phyloP scores from a whole-genome alignment of 23 red algal genomes.

The Gracilaria vermiculophylla region DNA sequence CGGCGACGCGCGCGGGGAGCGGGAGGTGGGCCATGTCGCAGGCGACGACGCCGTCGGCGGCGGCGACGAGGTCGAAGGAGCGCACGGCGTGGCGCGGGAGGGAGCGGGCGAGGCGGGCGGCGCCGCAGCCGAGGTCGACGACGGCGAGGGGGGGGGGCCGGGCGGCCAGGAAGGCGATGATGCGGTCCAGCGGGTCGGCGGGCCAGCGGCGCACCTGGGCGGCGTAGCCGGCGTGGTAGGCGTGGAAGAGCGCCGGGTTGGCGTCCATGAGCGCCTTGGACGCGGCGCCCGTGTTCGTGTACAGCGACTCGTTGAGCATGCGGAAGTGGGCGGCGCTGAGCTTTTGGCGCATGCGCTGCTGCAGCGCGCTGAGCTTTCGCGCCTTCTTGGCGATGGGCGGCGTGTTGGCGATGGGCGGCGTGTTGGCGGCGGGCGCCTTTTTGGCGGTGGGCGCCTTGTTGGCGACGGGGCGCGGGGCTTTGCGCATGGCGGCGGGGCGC shows the following conservation, averaged over 20 bases:
- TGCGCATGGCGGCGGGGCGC: background rate
- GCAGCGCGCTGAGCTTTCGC: slow-evolving; percentile 44
- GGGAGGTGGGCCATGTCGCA: slow-evolving; percentile 86
- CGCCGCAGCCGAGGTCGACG: slow-evolving; percentile 80
- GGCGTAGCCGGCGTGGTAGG: slow-evolving; percentile 90
- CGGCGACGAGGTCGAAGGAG: slow-evolving; percentile 90
- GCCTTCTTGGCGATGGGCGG: background rate
- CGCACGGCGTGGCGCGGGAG: slow-evolving; percentile 39
- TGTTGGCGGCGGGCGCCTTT: no score
- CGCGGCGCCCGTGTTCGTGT: slow-evolving; percentile 53
- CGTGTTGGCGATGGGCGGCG: background rate
- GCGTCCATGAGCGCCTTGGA: slow-evolving; percentile 50
- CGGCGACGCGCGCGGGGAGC: slow-evolving; percentile 23
- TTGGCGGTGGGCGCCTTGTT: no score
- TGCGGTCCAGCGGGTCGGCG: slow-evolving; percentile 75
- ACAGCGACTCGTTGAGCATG: slow-evolving; percentile 73
- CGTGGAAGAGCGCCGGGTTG: slow-evolving; percentile 74
- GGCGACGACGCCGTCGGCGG: slow-evolving; percentile 61
- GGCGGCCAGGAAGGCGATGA: slow-evolving; percentile 33
- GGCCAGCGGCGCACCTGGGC: slow-evolving; percentile 87
- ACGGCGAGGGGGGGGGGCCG: slow-evolving; percentile 20
- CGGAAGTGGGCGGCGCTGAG: slow-evolving; percentile 65
- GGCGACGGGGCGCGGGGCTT: background rate
- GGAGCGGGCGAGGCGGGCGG: slow-evolving; percentile 58
- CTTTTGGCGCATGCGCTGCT: slow-evolving; percentile 32